A percentile compares a stretch with the other conserved stretches of the same genome.
Conservation (phyloP, 164 flowering plant species). For the Magnolia sinica region DNA sequence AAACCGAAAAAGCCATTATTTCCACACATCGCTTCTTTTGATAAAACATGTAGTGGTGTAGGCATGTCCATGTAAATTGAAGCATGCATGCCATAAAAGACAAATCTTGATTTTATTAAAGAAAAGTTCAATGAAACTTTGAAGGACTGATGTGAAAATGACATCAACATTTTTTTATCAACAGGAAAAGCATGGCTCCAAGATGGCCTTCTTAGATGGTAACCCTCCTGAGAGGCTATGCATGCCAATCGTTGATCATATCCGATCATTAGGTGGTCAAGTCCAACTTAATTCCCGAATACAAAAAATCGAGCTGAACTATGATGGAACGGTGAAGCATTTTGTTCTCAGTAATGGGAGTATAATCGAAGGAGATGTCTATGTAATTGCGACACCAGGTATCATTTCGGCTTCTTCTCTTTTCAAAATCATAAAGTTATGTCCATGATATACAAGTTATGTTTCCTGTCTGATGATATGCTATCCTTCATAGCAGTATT, state of each 20-base stretch:
- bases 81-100: not conserved
- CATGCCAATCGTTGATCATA: constrained; percentile 83
- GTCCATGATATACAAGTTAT: not conserved
- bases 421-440: not conserved
- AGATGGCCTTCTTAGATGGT: constrained; percentile 99
- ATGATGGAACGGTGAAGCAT: constrained; percentile 72
- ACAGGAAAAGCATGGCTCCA: constrained; percentile 97
- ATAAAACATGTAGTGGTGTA: too few species aligned
- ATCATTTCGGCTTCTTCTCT: not conserved
- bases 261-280: constrained; percentile 78
- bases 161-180: constrained; percentile 1
- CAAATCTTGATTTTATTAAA: too few species aligned
- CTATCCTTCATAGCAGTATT: not conserved
- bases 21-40: too few species aligned
- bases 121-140: not conserved
- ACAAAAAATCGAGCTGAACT: constrained; percentile 71
- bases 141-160: not conserved
- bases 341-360: constrained; percentile 61
- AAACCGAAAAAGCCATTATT: too few species aligned
- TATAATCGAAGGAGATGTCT: constrained; percentile 76
- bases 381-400: constrained; percentile 96
- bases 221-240: constrained; percentile 98
- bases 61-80: not conserved
- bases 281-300: constrained; percentile 78
- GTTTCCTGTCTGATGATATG: not conserved